These are phyloP conservation scores for Aspergillus sp. DNA, from an alignment of 2,329 filamentous ascomycete genomes.

Conservation along the genomic window DNA sequence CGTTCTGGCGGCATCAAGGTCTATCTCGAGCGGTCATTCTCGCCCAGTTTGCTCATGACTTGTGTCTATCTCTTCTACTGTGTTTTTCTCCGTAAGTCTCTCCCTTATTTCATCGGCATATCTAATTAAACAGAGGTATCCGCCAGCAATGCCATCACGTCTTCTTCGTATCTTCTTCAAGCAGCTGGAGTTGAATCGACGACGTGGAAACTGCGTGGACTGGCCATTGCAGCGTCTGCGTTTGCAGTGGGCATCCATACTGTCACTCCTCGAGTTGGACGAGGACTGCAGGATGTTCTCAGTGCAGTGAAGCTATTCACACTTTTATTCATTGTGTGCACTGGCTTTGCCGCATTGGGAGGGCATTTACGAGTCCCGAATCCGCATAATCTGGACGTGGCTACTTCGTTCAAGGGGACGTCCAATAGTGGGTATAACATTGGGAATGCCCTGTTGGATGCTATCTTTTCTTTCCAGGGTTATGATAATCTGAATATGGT, in stretches of 20 bases:
- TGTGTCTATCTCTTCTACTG: constrained; percentile 46
- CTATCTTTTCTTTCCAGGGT: constrained; percentile 44
- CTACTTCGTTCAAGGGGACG: constrained; percentile 13
- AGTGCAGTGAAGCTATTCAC: constrained; percentile 44
- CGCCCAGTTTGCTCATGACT: constrained; percentile 42
- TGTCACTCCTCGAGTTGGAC: constrained; percentile 33
- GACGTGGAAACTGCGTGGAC: constrained; percentile 20
- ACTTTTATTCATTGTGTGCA: constrained; percentile 39
- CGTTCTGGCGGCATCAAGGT: constrained; percentile 44
- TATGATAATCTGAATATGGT: constrained; percentile 13
- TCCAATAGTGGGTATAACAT: constrained; percentile 16
- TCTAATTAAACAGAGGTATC: constrained; percentile 8
- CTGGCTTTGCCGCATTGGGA: constrained; percentile 36
- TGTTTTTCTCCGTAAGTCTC: constrained; percentile 30
- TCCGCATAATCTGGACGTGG: constrained; percentile 36
- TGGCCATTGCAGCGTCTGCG: constrained; percentile 20
- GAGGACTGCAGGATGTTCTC: constrained; percentile 41
- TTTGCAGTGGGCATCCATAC: constrained; percentile 41
- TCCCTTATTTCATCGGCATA: background rate
- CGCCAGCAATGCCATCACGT: constrained; percentile 20
- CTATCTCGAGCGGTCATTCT: constrained; percentile 46
- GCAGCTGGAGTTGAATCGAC: constrained; percentile 16
- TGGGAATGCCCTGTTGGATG: constrained; percentile 28
- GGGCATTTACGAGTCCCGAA: constrained; percentile 33
- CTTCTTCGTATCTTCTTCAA: constrained; percentile 18